Conservation (phyloP, 202 grass and related monocot genomes). For the Dendrocalamus latiflorus region DNA sequence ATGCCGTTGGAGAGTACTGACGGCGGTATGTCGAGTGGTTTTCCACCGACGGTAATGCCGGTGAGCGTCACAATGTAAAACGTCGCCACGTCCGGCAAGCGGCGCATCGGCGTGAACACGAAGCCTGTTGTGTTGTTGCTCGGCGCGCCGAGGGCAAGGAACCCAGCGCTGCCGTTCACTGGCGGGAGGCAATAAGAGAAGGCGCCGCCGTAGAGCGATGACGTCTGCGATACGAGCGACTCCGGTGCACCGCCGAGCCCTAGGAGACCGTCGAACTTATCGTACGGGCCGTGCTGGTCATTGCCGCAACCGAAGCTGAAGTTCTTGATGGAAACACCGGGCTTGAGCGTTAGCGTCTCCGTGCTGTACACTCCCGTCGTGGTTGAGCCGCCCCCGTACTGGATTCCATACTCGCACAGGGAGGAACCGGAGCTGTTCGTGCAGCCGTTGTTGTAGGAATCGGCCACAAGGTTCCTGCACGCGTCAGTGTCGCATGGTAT, state of each 20-base stretch:
- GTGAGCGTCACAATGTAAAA: slow-evolving; percentile 50
- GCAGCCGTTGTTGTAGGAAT: background rate
- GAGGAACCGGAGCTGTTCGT: background rate
- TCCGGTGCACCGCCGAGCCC: slow-evolving; percentile 22
- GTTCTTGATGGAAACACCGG: background rate
- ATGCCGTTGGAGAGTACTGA: slow-evolving; percentile 23
- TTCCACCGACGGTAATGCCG: slow-evolving; percentile 47
- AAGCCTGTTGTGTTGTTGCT: background rate
- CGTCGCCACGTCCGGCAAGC: background rate
- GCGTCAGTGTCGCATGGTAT: background rate
- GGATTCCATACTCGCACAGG: slow-evolving; percentile 9
- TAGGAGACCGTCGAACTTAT: slow-evolving; percentile 23
- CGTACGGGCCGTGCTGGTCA: background rate
- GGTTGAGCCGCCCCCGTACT: background rate
- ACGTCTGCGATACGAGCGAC: slow-evolving; percentile 22
- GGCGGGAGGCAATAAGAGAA: slow-evolving; percentile 50
- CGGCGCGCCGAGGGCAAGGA: slow-evolving; percentile 11
- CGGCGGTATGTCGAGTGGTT: slow-evolving; percentile 12
- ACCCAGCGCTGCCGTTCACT: background rate
- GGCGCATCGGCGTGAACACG: slow-evolving; percentile 40
- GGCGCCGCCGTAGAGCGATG: background rate
- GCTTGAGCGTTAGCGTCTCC: background rate
- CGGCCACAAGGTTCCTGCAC: background rate
- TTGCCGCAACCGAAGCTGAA: slow-evolving; percentile 45
- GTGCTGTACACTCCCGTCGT: slow-evolving; percentile 19